Percentiles rank a stretch among this genome's conserved stretches.
phyloP scores from a whole-genome alignment of 2,329 filamentous ascomycete genomes.

The Colletotrichum musicola region DNA sequence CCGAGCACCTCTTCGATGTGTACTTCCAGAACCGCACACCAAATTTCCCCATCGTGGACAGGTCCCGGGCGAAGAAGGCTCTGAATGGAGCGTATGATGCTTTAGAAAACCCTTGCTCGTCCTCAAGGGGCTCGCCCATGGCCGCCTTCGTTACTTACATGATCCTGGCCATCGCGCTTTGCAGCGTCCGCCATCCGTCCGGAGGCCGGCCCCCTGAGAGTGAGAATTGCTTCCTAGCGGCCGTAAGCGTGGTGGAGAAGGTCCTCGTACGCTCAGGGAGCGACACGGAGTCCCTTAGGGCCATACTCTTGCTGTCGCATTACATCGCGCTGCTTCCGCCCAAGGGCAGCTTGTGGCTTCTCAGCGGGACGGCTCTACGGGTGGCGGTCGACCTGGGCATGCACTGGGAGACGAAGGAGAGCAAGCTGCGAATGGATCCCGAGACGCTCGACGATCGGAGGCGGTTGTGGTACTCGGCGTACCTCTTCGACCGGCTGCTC shows the following conservation, averaged over 20 bases:
- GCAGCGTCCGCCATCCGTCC: constrained; percentile 43
- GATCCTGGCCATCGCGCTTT: constrained; percentile 50
- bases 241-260: constrained; percentile 46
- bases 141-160: constrained; percentile 49
- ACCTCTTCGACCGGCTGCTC: constrained; percentile 46
- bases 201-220: constrained; percentile 45
- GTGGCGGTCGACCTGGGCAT: constrained; percentile 48
- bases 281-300: constrained; percentile 47
- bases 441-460: constrained; percentile 44
- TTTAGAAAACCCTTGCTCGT: constrained; percentile 2
- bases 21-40: constrained; percentile 51
- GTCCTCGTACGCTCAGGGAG: constrained; percentile 47
- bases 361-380: constrained; percentile 49
- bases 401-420: constrained; percentile 47
- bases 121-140: constrained; percentile 37
- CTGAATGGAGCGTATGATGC: constrained; percentile 45
- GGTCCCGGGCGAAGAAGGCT: constrained; percentile 42
- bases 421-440: constrained; percentile 40
- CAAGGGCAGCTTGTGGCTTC: constrained; percentile 49
- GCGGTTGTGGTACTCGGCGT: constrained; percentile 44
- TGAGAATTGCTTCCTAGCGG: constrained; percentile 51
- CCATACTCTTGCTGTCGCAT: constrained; percentile 47
- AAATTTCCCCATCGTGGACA: constrained; percentile 47
- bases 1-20: constrained; percentile 48
- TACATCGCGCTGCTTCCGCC: constrained; percentile 48